These are phyloP conservation scores for Mortierella claussenii DNA, from an alignment of 192 early-diverging fungal species.

Conservation along the genomic window DNA sequence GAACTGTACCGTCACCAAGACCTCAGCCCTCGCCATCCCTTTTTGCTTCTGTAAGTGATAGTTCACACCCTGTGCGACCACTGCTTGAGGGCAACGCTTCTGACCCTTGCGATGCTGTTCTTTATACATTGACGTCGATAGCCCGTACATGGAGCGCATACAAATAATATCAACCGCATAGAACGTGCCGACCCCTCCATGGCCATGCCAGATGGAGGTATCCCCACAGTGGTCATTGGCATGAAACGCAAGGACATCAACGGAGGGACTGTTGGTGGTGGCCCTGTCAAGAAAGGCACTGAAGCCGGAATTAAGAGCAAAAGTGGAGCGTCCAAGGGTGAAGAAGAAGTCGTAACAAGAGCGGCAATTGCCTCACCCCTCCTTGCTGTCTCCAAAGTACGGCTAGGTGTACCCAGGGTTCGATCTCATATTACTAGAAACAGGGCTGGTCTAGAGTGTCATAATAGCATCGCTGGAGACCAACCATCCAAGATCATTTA, in stretches of 20 bases:
- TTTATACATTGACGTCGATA: neutral
- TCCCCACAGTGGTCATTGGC: slow-evolving; percentile 55
- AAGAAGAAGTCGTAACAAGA: slow-evolving; percentile 31
- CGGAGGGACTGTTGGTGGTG: slow-evolving; percentile 8
- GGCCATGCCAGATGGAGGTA: slow-evolving; percentile 48
- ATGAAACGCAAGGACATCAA: slow-evolving; percentile 60
- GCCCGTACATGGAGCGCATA: neutral
- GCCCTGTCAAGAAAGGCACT: slow-evolving; percentile 27
- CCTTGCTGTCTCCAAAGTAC: slow-evolving; percentile 55
- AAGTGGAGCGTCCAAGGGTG: slow-evolving; percentile 10
- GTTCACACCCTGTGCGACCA: neutral
- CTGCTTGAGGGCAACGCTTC: too few species aligned
- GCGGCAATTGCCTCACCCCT: slow-evolving; percentile 53
- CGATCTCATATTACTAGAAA: slow-evolving; percentile 51
- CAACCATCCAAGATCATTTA: slow-evolving; percentile 59
- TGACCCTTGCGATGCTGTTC: neutral
- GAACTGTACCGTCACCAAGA: neutral
- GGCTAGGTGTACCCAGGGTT: slow-evolving; percentile 60
- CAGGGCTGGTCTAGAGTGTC: slow-evolving; percentile 38
- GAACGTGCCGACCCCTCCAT: slow-evolving; percentile 53
- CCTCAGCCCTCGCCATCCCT: neutral
- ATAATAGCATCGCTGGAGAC: slow-evolving; percentile 38
- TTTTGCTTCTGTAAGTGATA: slow-evolving; percentile 1
- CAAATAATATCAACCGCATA: slow-evolving; percentile 11
- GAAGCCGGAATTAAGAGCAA: slow-evolving; percentile 25